These are phyloP conservation scores for Sporisorium scitamineum DNA, from an alignment of 1,284 basidiomycete species.

Conservation along the genomic window DNA sequence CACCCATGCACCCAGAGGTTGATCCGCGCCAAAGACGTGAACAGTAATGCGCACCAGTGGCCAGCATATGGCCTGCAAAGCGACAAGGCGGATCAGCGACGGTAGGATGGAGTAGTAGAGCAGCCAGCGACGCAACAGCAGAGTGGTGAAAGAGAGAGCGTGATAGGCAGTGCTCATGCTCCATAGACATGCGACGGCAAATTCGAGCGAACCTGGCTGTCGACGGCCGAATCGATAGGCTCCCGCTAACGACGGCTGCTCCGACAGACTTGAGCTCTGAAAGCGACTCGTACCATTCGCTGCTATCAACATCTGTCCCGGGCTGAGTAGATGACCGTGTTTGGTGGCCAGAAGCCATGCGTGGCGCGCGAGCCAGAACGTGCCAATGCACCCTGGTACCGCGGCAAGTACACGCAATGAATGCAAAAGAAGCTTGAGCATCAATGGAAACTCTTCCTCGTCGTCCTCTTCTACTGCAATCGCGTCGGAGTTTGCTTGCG, in stretches of 20 bases:
- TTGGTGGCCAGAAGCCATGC: constrained; percentile 26
- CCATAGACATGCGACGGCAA: constrained; percentile 60
- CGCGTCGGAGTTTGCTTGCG: not conserved
- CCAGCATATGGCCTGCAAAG: constrained; percentile 86
- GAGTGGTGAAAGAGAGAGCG: constrained; percentile 81
- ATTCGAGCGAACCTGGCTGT: constrained; percentile 53
- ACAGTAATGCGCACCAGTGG: constrained; percentile 84
- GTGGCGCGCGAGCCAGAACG: constrained; percentile 59
- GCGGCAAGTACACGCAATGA: constrained; percentile 65
- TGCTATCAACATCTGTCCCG: constrained; percentile 19
- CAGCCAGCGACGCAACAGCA: constrained; percentile 82
- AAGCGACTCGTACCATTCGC: constrained; percentile 35
- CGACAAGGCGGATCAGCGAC: constrained; percentile 83
- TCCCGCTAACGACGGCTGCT: constrained; percentile 1
- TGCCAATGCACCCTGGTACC: constrained; percentile 65
- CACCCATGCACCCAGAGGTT: constrained; percentile 82
- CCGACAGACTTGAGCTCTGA: constrained; percentile 10
- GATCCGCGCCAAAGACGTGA: constrained; percentile 75
- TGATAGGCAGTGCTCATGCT: constrained; percentile 81
- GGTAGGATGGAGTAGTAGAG: constrained; percentile 83
- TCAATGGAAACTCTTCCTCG: constrained; percentile 49
- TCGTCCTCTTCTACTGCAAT: constrained; percentile 24
- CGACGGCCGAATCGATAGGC: constrained; percentile 25
- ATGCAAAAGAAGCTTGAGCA: constrained; percentile 57
- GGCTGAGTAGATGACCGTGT: constrained; percentile 42